Evolutionary conservation across 2,329 filamentous ascomycete species (phyloP), one percentile per base, ranked within the genome.

Genomic region (Plenodomus tracheiphilus): DNA sequence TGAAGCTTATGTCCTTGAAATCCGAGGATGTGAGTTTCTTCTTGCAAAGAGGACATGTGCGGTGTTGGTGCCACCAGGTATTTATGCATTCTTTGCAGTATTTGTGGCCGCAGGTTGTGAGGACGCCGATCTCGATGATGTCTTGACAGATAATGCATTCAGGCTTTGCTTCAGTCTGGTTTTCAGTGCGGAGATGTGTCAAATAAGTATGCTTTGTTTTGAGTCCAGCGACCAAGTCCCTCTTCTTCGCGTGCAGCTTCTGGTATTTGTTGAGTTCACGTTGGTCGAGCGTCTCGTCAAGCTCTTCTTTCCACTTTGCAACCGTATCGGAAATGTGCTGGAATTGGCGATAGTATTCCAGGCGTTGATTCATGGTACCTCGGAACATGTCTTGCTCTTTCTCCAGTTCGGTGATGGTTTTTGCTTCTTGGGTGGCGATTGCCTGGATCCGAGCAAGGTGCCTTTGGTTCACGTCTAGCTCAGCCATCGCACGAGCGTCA

Each of bases 251-350:
- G 65, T 87, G 85, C 35, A 74, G 68, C 13, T 74, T 59, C 2
- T 73, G 58, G 7, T 77, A 73, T 1, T 67, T 61, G 8, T 68
- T 58, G 32, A 79, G 77, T 17, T 83, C 74, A 6, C 59, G 62
- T 10, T 75, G 69, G 37, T 88, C 81, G 10, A 86, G 75, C 2
- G 76, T 77, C 11, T 82, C 76, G 18, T 85, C 80, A 18, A 82
- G 74, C 42, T 79, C 77, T 10, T 87, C 85, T 47, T 91, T 86
- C 47, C 88, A 89, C 1, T 88, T 86, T 4, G 83, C 81, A 0
- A 97, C 90, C 16, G 85, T 89, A 66, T 97, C 93, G 0, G 92
- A 97, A n/a, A 97, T 85, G 20, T 84, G 82, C 66, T 97, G 94
- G 10, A 97, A 79, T 64, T 97, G 91, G 4, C 87, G 85, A 67